Evolutionary conservation across 805 yeast genomes (phyloP).

Genomic region (Lipomyces mesembrius): DNA sequence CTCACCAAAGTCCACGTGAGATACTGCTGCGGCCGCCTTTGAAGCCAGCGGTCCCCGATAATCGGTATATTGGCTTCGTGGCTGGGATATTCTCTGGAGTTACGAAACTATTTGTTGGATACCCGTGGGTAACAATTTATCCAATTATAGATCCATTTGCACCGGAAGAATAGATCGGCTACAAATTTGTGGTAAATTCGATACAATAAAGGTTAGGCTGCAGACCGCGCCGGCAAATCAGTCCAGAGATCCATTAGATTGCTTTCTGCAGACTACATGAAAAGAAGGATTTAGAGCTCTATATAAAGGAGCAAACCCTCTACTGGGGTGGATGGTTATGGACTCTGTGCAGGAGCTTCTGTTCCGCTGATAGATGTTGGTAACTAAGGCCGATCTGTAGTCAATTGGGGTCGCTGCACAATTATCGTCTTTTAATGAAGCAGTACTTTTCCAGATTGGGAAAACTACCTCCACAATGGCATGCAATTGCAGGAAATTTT

Average conservation of each 20-base stretch:
- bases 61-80: slow-evolving; percentile 62
- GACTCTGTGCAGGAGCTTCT: slow-evolving; percentile 62
- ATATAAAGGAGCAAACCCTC: slow-evolving; percentile 87
- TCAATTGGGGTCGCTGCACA: slow-evolving; percentile 83
- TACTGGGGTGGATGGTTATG: slow-evolving; percentile 90
- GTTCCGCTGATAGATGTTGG: background rate
- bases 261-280: slow-evolving; percentile 69
- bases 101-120: slow-evolving; percentile 82
- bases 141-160: too few species aligned
- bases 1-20: too few species aligned
- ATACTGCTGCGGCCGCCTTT: slow-evolving; percentile 32
- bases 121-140: too few species aligned
- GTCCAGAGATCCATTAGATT: slow-evolving; percentile 82
- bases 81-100: slow-evolving; percentile 66
- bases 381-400: slow-evolving; percentile 18
- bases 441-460: slow-evolving; percentile 58
- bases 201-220: slow-evolving; percentile 53
- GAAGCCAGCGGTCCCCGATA: slow-evolving; percentile 28
- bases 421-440: slow-evolving; percentile 70
- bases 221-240: slow-evolving; percentile 58
- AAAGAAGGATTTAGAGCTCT: slow-evolving; percentile 79
- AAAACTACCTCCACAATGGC: too few species aligned
- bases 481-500: slow-evolving; percentile 63
- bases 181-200: slow-evolving; percentile 53
- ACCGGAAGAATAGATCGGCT: too few species aligned